Conservation (phyloP, 805 yeast genomes). For the Nakazawaea ishiwadae region DNA sequence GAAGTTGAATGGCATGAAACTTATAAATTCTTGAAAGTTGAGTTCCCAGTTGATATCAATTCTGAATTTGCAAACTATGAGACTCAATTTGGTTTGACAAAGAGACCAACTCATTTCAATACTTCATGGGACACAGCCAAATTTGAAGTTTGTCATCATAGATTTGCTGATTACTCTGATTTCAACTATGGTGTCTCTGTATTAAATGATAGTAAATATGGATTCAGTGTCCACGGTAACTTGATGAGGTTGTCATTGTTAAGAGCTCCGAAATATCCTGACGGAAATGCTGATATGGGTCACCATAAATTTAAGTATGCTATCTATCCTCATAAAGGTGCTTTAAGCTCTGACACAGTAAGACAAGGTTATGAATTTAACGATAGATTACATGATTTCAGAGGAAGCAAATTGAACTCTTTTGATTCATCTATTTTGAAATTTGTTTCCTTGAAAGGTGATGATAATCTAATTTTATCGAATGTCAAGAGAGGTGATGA, state of each 20-base stretch:
- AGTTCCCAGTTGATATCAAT: slow-evolving; percentile 84
- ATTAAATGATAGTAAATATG: slow-evolving; percentile 83
- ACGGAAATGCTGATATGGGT: slow-evolving; percentile 93
- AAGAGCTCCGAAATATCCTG: slow-evolving; percentile 93
- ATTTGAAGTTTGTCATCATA: slow-evolving; percentile 93
- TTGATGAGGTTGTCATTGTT: slow-evolving; percentile 79
- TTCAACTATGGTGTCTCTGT: slow-evolving; percentile 81
- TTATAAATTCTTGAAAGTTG: slow-evolving; percentile 87
- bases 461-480: slow-evolving; percentile 59
- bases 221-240: slow-evolving; percentile 92
- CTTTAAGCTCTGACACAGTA: slow-evolving; percentile 59
- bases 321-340: slow-evolving; percentile 75
- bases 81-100: slow-evolving; percentile 89
- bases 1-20: slow-evolving; percentile 83
- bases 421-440: slow-evolving; percentile 9
- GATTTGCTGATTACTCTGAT: slow-evolving; percentile 89
- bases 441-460: slow-evolving; percentile 36
- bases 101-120: slow-evolving; percentile 90
- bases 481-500: slow-evolving; percentile 86
- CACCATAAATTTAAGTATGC: slow-evolving; percentile 79
- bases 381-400: slow-evolving; percentile 30
- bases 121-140: slow-evolving; percentile 97
- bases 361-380: slow-evolving; percentile 78
- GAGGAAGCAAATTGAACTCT: background rate
- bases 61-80: slow-evolving; percentile 82